These are phyloP conservation scores for Penicillium argentinense DNA, from an alignment of 495 filamentous ascomycete genomes.

Conservation along the genomic window DNA sequence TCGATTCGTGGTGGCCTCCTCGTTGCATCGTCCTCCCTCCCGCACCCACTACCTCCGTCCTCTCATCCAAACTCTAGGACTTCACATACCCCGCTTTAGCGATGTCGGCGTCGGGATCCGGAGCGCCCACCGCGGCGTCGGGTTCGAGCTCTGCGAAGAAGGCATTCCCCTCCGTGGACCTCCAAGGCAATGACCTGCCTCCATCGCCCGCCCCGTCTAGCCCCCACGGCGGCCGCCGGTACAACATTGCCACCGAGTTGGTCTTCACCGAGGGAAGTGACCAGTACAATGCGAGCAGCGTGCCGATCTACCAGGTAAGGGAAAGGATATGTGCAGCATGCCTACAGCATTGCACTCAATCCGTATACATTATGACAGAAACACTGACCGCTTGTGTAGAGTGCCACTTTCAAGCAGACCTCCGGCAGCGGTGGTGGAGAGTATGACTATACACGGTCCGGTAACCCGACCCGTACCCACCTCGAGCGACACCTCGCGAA, in stretches of 20 bases:
- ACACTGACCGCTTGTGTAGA: constrained; percentile 47
- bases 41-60: neutral
- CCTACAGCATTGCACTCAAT: neutral
- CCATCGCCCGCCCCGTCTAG: constrained; percentile 94
- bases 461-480: constrained; percentile 94
- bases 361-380: neutral
- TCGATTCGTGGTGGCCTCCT: neutral
- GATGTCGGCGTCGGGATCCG: constrained; percentile 50
- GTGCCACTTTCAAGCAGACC: constrained; percentile 94
- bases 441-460: constrained; percentile 97
- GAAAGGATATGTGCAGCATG: neutral
- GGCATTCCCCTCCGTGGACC: constrained; percentile 69
- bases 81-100: constrained; percentile 32
- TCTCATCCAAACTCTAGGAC: neutral
- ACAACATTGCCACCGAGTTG: constrained; percentile 91
- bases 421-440: constrained; percentile 74
- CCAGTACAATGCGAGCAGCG: constrained; percentile 92
- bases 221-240: constrained; percentile 77
- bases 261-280: constrained; percentile 95
- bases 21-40: neutral
- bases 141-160: constrained; percentile 55
- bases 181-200: constrained; percentile 87
- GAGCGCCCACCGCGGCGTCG: constrained; percentile 24
- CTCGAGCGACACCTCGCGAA: constrained; percentile 96
- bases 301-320: constrained; percentile 86